Conservation (phyloP, 805 yeast species). For the Debaryomyces prosopidis region DNA sequence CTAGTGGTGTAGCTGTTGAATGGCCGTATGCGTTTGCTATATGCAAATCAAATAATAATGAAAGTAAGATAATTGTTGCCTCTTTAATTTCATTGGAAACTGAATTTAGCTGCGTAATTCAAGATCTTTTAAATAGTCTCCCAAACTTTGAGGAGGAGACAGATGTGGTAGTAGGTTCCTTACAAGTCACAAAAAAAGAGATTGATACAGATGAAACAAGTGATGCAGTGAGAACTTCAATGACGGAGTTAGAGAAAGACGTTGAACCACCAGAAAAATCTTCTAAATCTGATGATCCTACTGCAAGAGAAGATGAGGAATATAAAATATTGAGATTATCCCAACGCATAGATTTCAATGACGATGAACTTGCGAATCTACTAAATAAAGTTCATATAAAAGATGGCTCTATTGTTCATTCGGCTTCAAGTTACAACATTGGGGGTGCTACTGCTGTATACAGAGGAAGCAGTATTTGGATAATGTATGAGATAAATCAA, state of each 20-base stretch:
- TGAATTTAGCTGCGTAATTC: not conserved
- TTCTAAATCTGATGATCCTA: not conserved
- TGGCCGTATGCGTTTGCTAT: constrained; percentile 41
- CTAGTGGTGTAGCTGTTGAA: constrained; percentile 27
- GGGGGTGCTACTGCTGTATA: constrained; percentile 3
- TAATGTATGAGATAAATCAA: constrained; percentile 4
- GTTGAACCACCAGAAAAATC: not conserved
- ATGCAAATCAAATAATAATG: constrained; percentile 11
- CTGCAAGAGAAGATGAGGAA: not conserved
- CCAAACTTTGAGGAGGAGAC: not conserved
- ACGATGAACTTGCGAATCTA: constrained; percentile 2
- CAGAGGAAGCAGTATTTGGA: constrained; percentile 4
- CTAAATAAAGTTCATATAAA: not conserved
- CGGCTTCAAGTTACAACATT: not conserved
- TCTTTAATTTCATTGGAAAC: not conserved
- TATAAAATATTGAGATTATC: not conserved
- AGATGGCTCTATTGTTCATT: not conserved
- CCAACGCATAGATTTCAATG: not conserved
- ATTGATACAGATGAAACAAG: too few species aligned
- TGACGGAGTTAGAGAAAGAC: not conserved
- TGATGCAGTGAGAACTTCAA: too few species aligned
- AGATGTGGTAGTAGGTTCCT: not conserved
- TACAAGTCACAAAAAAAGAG: too few species aligned
- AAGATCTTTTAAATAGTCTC: not conserved
- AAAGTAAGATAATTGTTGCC: not conserved